phyloP scores from a whole-genome alignment of 2,329 filamentous ascomycete genomes.

The Cyanodermella asteris region DNA sequence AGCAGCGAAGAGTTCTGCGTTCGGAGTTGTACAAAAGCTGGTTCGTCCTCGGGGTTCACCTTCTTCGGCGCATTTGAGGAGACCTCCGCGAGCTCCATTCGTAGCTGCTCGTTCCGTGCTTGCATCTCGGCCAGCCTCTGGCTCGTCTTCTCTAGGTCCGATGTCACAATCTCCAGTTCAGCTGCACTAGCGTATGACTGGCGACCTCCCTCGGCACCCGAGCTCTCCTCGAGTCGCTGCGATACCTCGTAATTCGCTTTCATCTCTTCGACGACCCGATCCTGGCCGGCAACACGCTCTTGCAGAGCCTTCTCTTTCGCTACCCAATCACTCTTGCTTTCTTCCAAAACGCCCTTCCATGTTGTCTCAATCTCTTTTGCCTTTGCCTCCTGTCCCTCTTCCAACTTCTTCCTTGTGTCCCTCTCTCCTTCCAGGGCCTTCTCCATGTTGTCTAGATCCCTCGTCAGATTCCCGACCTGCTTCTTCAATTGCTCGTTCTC shows the following conservation, averaged over 20 bases:
- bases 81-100: conserved; percentile 73
- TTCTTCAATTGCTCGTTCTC: conserved; percentile 79
- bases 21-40: conserved; percentile 63
- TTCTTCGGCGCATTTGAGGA: conserved; percentile 47
- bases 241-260: conserved; percentile 96
- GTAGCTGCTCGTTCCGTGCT: conserved; percentile 79
- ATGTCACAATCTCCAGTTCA: conserved; percentile 80
- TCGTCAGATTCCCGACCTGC: conserved; percentile 50
- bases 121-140: conserved; percentile 74
- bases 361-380: conserved; percentile 79
- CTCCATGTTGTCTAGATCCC: conserved; percentile 67
- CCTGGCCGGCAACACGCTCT: conserved; percentile 87
- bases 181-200: conserved; percentile 55
- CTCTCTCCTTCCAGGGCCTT: conserved; percentile 59
- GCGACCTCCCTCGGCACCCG: conserved; percentile 36
- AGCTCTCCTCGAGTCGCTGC: conserved; percentile 59
- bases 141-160: conserved; percentile 78
- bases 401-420: conserved; percentile 47
- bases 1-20: conserved; percentile 86
- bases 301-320: conserved; percentile 78
- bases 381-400: conserved; percentile 53
- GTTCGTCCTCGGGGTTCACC: conserved; percentile 62
- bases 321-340: conserved; percentile 93
- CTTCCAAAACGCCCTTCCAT: conserved; percentile 72
- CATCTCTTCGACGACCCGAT: conserved; percentile 75